Evolutionary conservation across 129 eudicot species (phyloP).

Genomic region (Flaveria linearis): DNA sequence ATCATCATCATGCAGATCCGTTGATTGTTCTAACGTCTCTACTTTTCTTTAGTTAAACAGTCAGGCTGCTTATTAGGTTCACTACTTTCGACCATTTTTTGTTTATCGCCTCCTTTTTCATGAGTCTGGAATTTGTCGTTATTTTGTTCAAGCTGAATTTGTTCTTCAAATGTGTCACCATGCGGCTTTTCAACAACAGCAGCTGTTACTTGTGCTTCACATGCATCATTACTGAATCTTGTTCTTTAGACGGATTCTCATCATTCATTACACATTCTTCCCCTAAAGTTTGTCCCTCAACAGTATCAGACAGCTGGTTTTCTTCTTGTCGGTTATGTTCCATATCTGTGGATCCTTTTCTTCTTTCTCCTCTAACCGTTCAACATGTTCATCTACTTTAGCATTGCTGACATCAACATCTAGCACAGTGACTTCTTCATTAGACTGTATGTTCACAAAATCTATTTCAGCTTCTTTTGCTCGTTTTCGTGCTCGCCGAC

Average conservation of each 20-base stretch:
- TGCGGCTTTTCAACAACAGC: slow-evolving; percentile 13
- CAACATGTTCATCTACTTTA: slow-evolving; percentile 19
- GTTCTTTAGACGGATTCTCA: slow-evolving; percentile 10
- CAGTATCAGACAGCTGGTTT: slow-evolving; percentile 18
- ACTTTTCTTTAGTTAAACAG: not conserved
- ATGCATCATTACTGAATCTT: slow-evolving; percentile 30
- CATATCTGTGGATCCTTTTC: slow-evolving; percentile 1
- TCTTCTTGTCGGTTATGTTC: slow-evolving; percentile 23
- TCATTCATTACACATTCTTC: slow-evolving; percentile 17
- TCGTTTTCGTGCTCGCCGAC: slow-evolving; percentile 26
- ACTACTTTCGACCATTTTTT: not conserved
- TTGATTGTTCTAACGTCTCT: slow-evolving; percentile 12
- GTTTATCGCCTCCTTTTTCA: slow-evolving; percentile 5
- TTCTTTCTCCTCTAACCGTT: slow-evolving; percentile 5
- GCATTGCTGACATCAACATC: slow-evolving; percentile 21
- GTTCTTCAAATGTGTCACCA: slow-evolving; percentile 20
- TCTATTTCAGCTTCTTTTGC: not conserved
- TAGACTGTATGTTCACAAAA: slow-evolving; percentile 7
- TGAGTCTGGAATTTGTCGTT: no score
- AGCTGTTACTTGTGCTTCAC: slow-evolving; percentile 16
- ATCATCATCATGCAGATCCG: not conserved
- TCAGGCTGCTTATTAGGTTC: not conserved
- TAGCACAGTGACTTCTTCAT: slow-evolving; percentile 16
- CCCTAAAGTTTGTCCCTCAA: slow-evolving; percentile 19
- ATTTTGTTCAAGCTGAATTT: slow-evolving; percentile 4